Base-by-base conservation (phyloP, 1,284 basidiomycete genomes). In the Bjerkandera adusta region DNA sequence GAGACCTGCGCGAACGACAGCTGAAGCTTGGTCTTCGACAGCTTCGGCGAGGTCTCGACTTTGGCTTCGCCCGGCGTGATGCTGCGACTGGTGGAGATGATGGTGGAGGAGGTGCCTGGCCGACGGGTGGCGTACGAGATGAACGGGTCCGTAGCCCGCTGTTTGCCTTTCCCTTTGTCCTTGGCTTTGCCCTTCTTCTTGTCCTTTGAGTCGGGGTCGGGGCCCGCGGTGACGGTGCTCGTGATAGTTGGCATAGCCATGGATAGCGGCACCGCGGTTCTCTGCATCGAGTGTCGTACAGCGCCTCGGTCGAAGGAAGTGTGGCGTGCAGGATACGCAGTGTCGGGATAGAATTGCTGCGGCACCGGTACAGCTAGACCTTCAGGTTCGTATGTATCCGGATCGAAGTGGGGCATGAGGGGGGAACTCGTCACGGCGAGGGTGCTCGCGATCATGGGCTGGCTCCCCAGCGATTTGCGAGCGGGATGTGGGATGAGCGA, bases 171-270 rank as follows among this genome's bases (percentile, higher is more conserved):
- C 37, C 35, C 45, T 25, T 24, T 64, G 29, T 27, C 52, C 36
- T 47, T 51, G 21, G 36, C 41, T 25, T 47, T 46, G 11, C 58
- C 50, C 26, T 50, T 47, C 15, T 36, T 42, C 36, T 40, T 49
- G 40, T 39, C 25, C 16, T 36, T 35, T 20, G 48, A 7, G 54
- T 62, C 47, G 56, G 63, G 15, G 49, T 59, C 37, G 56, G 18
- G 21, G 13, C 79, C 83, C 29, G 56, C 57, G 46, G 50, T 55
- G 12, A 59, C 58, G 24, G 54, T 57, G 49, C 60, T 62, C 24
- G 57, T 60, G 43, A 60, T 57, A 6, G 53, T 59, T 25, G 56
- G 51, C 55, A 62, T 57, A 41, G 53, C 49, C 53, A 57, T 54
- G 21, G 56, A 51, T 47, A 56, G 47, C 20, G 58, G 52, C 41